Conservation (phyloP, 2,329 filamentous ascomycete species). For the Aotearoamyces nothofagi region DNA sequence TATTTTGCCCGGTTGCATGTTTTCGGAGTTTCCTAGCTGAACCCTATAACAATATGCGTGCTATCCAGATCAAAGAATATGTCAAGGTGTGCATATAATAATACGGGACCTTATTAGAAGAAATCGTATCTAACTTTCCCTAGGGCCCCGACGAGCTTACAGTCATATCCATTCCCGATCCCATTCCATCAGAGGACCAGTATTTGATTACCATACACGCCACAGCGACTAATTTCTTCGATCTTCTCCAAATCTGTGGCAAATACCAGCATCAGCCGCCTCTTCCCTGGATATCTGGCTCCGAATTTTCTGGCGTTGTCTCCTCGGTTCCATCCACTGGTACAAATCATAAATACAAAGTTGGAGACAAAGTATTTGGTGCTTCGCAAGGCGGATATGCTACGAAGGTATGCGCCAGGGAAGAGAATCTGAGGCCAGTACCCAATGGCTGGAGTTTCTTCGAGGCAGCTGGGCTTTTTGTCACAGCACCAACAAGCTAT, state of each 20-base stretch:
- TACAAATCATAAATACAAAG: conserved; percentile 45
- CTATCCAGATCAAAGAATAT: conserved; percentile 59
- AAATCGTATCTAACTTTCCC: no score
- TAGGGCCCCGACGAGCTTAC: conserved; percentile 68
- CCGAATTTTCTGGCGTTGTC: conserved; percentile 74
- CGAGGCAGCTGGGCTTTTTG: conserved; percentile 78
- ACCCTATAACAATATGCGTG: conserved; percentile 68
- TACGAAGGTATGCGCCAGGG: conserved; percentile 52
- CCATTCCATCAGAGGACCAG: conserved; percentile 52
- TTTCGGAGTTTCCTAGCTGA: no score
- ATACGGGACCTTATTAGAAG: no score
- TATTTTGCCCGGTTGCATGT: no score
- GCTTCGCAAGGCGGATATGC: conserved; percentile 78
- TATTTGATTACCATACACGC: conserved; percentile 83
- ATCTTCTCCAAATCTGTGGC: conserved; percentile 85
- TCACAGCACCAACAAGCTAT: conserved; percentile 85
- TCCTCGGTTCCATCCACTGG: conserved; percentile 43
- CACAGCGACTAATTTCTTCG: conserved; percentile 90
- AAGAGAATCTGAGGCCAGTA: conserved; percentile 55
- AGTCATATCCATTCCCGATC: conserved; percentile 61
- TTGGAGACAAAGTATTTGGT: conserved; percentile 76
- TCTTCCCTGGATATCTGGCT: conserved; percentile 76
- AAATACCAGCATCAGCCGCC: conserved; percentile 87
- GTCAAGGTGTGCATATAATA: conserved; percentile 40
- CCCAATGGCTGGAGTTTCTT: conserved; percentile 70